A percentile compares a stretch with the other conserved stretches of the same genome.
These are phyloP conservation scores for Fusarium siculi DNA, from an alignment of 2,329 filamentous ascomycete genomes.

Conservation along the genomic window DNA sequence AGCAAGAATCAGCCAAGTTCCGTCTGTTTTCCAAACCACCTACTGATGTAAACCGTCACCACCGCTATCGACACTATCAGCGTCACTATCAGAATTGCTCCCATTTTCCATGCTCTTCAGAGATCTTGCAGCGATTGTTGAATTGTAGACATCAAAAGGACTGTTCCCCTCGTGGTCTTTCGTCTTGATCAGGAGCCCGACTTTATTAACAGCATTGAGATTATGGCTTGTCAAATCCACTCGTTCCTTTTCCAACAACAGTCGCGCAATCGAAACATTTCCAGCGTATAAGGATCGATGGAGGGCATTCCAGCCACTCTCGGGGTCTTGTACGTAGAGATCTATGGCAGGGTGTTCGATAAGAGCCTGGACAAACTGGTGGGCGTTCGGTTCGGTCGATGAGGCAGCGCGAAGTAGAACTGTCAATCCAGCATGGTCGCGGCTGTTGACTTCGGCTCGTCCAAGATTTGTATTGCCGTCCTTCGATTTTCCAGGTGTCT, in stretches of 20 bases:
- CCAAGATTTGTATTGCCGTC: conserved; percentile 56
- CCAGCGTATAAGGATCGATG: conserved; percentile 92
- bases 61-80: conserved; percentile 64
- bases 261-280: conserved; percentile 85
- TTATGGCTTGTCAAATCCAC: conserved; percentile 71
- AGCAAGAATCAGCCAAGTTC: conserved; percentile 25
- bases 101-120: conserved; percentile 61
- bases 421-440: conserved; percentile 83
- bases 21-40: conserved; percentile 28
- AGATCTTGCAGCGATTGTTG: conserved; percentile 84
- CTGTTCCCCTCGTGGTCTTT: conserved; percentile 96
- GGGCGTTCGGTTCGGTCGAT: conserved; percentile 74
- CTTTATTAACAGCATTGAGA: conserved; percentile 67
- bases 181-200: conserved; percentile 86
- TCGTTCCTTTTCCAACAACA: conserved; percentile 82
- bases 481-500: conserved; percentile 56
- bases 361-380: conserved; percentile 80
- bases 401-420: conserved; percentile 86
- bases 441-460: conserved; percentile 82
- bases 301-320: conserved; percentile 96
- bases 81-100: conserved; percentile 62
- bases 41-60: conserved; percentile 44
- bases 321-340: conserved; percentile 85
- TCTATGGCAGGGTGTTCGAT: conserved; percentile 86
- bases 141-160: conserved; percentile 91